Evolutionary conservation across 495 filamentous ascomycete species (phyloP), one percentile per base, ranked within the genome.

Genomic region (Xanthoparmelia taractica): DNA sequence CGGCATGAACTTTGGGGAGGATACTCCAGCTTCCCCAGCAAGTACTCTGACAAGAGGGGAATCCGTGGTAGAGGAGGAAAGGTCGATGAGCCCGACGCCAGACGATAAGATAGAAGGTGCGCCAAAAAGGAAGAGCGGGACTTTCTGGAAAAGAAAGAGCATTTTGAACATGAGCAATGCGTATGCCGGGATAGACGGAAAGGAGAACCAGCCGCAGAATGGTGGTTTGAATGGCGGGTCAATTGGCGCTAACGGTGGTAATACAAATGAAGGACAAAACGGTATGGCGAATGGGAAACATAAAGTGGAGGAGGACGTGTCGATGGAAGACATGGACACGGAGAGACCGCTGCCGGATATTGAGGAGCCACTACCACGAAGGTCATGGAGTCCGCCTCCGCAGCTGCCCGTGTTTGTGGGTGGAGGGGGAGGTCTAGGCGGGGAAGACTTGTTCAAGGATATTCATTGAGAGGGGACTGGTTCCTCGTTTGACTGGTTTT

Each of bases 301-400:
- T 25, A 18, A 40, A 20, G 36, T 0, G 56, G 56, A 48, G 31
- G 31, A 48, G 40, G 56, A 63, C 3, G 17, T 31, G 10, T 33
- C 29, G 0, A 36, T 48, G 33, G 55, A 38, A 8, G 41, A 37
- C 10, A 17, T n/a, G 29, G 63, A 56, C 18, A 60, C 45, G n/a
- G 63, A 60, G 38, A 65, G 37, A 27, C 23, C 57, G 27, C 29
- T 57, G 25, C 25, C 62, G 13, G 58, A 40, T 15, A 25, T 17
- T 12, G 50, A 33, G 45, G 57, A 60, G 23, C 61, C 47, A 18
- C 13, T 40, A 27, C 58, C 48, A 12, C 36, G 23, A 6, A 60
- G 66, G 34, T 57, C 66, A 38, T 65, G 50, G n/a, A 65, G 58
- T 31, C 66, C 66, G 56, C 66, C 66, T 18, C 66, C 66, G 18